Percentiles rank a stretch among this genome's conserved stretches.
phyloP scores from a whole-genome alignment of 345 rosid genomes.

The Brassica nigra region DNA sequence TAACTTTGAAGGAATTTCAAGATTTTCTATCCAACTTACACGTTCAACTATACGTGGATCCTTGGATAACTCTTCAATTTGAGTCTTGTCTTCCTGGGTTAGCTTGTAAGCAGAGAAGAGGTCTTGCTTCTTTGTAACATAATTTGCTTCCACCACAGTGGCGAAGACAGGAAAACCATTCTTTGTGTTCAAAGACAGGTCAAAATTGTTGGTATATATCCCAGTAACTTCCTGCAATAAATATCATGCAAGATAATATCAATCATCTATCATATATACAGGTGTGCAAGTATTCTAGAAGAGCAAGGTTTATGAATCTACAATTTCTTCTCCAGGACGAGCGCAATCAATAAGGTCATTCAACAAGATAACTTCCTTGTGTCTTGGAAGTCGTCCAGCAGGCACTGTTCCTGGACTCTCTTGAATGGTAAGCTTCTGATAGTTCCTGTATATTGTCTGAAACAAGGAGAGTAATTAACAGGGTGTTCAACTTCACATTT shows the following conservation, averaged over 20 bases:
- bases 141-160: constrained; percentile 93
- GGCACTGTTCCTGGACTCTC: constrained; percentile 99
- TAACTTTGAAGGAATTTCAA: background rate
- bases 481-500: background rate
- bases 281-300: background rate
- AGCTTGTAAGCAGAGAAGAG: constrained; percentile 96
- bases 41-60: constrained; percentile 92
- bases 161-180: constrained; percentile 98
- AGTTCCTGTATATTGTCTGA: constrained; percentile 95
- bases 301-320: constrained; percentile 26
- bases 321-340: constrained; percentile 97
- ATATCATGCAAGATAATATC: background rate
- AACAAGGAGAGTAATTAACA: constrained; percentile 25
- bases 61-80: constrained; percentile 84
- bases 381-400: constrained; percentile 98
- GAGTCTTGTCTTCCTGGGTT: constrained; percentile 91
- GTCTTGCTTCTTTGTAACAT: constrained; percentile 92
- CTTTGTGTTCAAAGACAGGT: constrained; percentile 91
- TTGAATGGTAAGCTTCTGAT: constrained; percentile 95
- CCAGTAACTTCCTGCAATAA: constrained; percentile 89
- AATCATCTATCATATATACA: background rate
- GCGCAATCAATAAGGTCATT: constrained; percentile 98
- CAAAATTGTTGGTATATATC: constrained; percentile 89
- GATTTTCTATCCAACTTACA: constrained; percentile 47
- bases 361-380: constrained; percentile 92